Base-by-base conservation (phyloP, 192 early-diverging fungal species). In the Coemansia aciculifera region DNA sequence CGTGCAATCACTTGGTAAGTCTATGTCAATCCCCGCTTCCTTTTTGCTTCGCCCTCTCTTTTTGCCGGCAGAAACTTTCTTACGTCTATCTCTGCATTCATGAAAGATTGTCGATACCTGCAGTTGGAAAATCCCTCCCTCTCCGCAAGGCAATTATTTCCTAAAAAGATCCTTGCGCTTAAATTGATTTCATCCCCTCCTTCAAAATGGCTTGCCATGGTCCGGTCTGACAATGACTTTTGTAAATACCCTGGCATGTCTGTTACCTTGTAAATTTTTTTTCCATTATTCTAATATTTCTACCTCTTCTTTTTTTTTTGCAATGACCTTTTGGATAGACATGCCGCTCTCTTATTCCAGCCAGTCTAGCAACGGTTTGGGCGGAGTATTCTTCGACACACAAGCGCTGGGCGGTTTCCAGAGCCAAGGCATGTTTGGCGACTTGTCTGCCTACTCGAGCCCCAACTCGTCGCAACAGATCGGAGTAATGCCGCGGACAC, bases 1-100 rank as follows among this genome's bases (percentile, higher is more conserved):
- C 13, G 38, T 67, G 21, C 57, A 73, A 17, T 63, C 69, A 21
- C 73, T 81, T 52, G 74, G 78, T 81, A 81, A 81, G 78, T 76
- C 52, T 27, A 36, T 32, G 5, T 19, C 17, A 23, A 32, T 21
- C 19, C 32, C 6, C 29, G 10, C 19, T 21, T 31, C 27, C 24
- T 4, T 29, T 24, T 8, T 17, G 15, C 19, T 52, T 27, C 29
- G 6, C n/a, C 2, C 1, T 21, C 19, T 49, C 9, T 23, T 21
- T 21, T 23, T 49, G 46, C 46, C 9, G 2, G 21, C 21, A 24
- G 46, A 11, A 23, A 23, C 21, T 24, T 21, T 49, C 7, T 10
- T 49, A n/a, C 21, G 19, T 8, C 36, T 9, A 1, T 37, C 36
- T 19, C 46, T 49, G 8, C 0, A 21, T 23, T 21, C 3, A 23